phyloP scores from a whole-genome alignment of 805 yeast species.

The Yarrowia sp. region DNA sequence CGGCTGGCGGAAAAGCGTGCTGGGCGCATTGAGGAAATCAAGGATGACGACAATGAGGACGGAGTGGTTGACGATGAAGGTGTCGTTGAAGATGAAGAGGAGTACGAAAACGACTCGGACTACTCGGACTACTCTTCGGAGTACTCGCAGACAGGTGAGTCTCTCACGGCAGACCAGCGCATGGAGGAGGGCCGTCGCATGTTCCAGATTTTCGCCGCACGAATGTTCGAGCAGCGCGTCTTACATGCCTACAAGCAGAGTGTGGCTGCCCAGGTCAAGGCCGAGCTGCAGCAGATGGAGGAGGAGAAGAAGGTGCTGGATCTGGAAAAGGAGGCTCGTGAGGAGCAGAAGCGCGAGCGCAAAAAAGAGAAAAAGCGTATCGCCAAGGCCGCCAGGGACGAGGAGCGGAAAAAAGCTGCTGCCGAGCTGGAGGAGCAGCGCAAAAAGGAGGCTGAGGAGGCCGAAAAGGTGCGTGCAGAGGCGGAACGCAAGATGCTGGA shows the following conservation, averaged over 20 bases:
- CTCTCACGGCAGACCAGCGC: constrained; percentile 47
- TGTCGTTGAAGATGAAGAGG: constrained; percentile 43
- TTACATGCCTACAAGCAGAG: constrained; percentile 75
- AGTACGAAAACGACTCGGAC: constrained; percentile 44
- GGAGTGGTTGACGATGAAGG: constrained; percentile 43
- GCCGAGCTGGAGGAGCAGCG: constrained; percentile 40
- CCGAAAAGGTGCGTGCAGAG: not conserved
- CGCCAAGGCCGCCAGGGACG: constrained; percentile 42
- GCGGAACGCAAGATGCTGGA: constrained; percentile 3
- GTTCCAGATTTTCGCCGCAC: constrained; percentile 75
- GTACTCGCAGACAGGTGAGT: constrained; percentile 39
- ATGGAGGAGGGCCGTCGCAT: constrained; percentile 76
- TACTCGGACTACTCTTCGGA: constrained; percentile 31
- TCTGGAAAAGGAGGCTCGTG: constrained; percentile 39
- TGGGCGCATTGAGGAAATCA: constrained; percentile 40
- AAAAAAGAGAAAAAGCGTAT: constrained; percentile 45
- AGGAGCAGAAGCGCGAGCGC: constrained; percentile 43
- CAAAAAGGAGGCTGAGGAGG: constrained; percentile 1
- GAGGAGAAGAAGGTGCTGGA: constrained; percentile 36
- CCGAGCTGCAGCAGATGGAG: constrained; percentile 39
- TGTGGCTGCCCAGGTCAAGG: constrained; percentile 57
- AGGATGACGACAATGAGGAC: constrained; percentile 36
- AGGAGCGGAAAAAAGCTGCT: constrained; percentile 40
- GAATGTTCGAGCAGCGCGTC: constrained; percentile 70
- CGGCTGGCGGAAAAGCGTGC: constrained; percentile 53